Conservation (phyloP, 495 filamentous ascomycete genomes). For the Penicillium steckii region DNA sequence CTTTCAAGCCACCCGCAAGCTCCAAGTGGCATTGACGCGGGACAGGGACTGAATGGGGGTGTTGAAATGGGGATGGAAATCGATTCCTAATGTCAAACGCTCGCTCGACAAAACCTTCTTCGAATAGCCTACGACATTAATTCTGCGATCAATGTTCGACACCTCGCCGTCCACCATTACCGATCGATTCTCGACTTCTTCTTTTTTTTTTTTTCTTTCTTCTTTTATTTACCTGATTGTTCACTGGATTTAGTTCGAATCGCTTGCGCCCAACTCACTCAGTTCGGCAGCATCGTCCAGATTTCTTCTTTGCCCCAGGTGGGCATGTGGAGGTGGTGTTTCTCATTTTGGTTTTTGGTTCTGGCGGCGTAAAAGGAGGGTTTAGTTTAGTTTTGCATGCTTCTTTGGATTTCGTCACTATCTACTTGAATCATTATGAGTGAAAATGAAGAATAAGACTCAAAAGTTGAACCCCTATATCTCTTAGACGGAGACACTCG, state of each 20-base stretch:
- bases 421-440: constrained; percentile 10
- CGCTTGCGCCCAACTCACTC: constrained; percentile 20
- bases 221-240: constrained; percentile 6
- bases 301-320: constrained; percentile 10
- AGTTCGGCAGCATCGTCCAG: constrained; percentile 14
- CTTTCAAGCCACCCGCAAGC: constrained; percentile 26
- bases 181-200: constrained; percentile 5
- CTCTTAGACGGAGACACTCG: too few relatives aligned
- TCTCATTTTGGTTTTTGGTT: constrained; percentile 1
- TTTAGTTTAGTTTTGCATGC: neutral
- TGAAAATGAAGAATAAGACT: constrained; percentile 5
- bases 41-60: constrained; percentile 42
- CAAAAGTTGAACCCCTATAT: neutral
- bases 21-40: constrained; percentile 19
- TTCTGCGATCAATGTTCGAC: neutral
- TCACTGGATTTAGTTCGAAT: constrained; percentile 22
- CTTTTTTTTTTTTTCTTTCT: constrained; percentile 6
- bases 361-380: neutral
- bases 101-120: neutral
- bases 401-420: constrained; percentile 3
- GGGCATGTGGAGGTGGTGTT: constrained; percentile 16
- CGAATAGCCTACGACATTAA: constrained; percentile 27
- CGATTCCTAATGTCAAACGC: constrained; percentile 24
- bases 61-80: constrained; percentile 47
- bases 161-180: neutral